Conservation (phyloP, 306 rosid species). For the Sophora flavescens region DNA sequence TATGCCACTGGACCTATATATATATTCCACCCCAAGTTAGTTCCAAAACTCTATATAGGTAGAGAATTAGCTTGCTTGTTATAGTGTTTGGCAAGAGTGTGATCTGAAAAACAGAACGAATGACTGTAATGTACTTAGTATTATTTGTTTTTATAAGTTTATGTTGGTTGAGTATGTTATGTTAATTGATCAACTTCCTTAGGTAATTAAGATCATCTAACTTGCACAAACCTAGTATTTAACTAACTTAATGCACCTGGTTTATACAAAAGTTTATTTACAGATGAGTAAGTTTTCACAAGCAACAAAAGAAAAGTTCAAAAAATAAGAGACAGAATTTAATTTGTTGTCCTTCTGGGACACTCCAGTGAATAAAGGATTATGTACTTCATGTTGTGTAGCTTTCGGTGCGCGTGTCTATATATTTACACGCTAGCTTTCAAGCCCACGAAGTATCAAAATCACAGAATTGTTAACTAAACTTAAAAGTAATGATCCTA, state of each 20-base stretch:
- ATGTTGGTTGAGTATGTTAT: constrained; percentile 26
- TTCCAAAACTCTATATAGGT: constrained; percentile 32
- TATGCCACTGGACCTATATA: constrained; percentile 16
- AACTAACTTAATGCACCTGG: background rate
- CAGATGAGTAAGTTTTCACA: background rate
- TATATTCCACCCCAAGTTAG: constrained; percentile 10
- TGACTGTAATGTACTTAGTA: background rate
- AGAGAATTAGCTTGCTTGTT: constrained; percentile 26
- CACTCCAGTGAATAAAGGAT: constrained; percentile 17
- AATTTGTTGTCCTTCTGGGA: constrained; percentile 22
- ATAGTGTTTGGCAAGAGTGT: constrained; percentile 34
- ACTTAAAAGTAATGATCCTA: no score
- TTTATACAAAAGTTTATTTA: background rate
- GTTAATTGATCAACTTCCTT: background rate
- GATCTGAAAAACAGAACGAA: constrained; percentile 31
- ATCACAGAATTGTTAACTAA: no score
- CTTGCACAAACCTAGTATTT: background rate
- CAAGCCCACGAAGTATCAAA: no score
- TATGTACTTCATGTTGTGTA: constrained; percentile 13
- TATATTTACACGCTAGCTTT: no score
- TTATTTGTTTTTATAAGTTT: constrained; percentile 30
- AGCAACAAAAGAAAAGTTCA: constrained; percentile 1
- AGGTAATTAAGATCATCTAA: background rate
- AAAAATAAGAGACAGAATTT: constrained; percentile 8
- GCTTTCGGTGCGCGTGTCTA: background rate